Evolutionary conservation across 2,329 filamentous ascomycete species (phyloP).

Genomic region (Aspergillus arachidicola): DNA sequence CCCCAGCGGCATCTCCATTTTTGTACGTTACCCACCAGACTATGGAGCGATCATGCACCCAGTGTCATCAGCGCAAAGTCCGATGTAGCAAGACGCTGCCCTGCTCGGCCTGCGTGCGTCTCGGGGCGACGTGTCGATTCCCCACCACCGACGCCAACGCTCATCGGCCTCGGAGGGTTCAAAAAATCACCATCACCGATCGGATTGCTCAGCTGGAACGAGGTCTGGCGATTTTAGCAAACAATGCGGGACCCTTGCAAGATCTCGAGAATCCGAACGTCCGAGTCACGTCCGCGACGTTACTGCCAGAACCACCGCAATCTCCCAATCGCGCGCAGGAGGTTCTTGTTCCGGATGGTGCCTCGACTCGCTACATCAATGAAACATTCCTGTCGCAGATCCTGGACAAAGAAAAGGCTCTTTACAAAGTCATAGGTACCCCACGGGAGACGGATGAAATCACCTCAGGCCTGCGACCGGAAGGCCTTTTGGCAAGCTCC

Average conservation of each 20-base stretch:
- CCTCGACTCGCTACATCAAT: conserved; percentile 20
- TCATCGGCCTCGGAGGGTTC: conserved; percentile 14
- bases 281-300: background rate
- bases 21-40: background rate
- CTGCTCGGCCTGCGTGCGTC: conserved; percentile 18
- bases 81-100: conserved; percentile 16
- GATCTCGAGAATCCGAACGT: background rate
- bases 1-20: too few species aligned
- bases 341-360: conserved; percentile 14
- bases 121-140: conserved; percentile 14
- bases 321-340: background rate
- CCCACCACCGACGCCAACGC: conserved; percentile 15
- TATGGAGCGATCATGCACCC: conserved; percentile 19
- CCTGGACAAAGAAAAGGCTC: conserved; percentile 15
- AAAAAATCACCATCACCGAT: conserved; percentile 8
- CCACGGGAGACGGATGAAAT: background rate
- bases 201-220: conserved; percentile 15
- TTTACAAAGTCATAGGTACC: conserved; percentile 9
- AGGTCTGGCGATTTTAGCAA: background rate
- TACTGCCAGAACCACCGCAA: conserved; percentile 1
- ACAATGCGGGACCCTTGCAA: background rate
- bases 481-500: background rate
- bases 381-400: conserved; percentile 17
- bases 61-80: conserved; percentile 23
- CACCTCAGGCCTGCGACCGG: background rate